Percentiles rank a stretch among this genome's conserved stretches.
phyloP scores from a whole-genome alignment of 176 grass and related monocot species.

The Musa acuminata region DNA sequence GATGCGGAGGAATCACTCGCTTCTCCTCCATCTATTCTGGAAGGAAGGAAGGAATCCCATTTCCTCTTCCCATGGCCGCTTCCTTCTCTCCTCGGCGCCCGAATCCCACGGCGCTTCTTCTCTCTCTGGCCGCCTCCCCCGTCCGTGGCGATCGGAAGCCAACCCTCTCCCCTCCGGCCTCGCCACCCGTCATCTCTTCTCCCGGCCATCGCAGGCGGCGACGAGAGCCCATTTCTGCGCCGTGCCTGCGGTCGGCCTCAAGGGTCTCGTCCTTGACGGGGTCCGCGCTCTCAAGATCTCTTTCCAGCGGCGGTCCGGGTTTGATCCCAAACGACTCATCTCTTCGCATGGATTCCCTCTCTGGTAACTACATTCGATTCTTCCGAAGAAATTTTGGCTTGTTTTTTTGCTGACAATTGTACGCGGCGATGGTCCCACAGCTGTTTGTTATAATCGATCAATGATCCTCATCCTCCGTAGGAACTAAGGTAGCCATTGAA shows the following conservation, averaged over 20 bases:
- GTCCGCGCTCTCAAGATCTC: background rate
- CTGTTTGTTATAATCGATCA: background rate
- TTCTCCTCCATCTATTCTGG: background rate
- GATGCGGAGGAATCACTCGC: constrained; percentile 1
- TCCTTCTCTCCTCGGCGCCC: background rate
- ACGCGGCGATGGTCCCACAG: too few relatives aligned
- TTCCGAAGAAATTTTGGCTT: background rate
- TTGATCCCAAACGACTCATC: background rate
- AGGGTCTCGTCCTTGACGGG: background rate
- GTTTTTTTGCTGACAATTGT: too few relatives aligned
- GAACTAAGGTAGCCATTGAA: background rate
- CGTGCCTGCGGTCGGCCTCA: background rate
- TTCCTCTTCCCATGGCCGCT: constrained; percentile 2
- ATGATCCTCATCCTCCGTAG: background rate
- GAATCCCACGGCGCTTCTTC: background rate
- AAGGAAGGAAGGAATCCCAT: background rate
- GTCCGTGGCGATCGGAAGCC: background rate
- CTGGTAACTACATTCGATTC: background rate
- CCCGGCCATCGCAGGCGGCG: background rate
- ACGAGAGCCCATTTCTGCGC: background rate
- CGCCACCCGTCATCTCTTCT: background rate
- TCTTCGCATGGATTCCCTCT: background rate
- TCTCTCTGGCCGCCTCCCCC: background rate
- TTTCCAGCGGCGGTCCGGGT: constrained; percentile 6
- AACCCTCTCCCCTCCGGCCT: background rate